A percentile compares a stretch with the other conserved stretches of the same genome.
Conservation (phyloP, 495 filamentous ascomycete species). For the Aspergillus biplanus region DNA sequence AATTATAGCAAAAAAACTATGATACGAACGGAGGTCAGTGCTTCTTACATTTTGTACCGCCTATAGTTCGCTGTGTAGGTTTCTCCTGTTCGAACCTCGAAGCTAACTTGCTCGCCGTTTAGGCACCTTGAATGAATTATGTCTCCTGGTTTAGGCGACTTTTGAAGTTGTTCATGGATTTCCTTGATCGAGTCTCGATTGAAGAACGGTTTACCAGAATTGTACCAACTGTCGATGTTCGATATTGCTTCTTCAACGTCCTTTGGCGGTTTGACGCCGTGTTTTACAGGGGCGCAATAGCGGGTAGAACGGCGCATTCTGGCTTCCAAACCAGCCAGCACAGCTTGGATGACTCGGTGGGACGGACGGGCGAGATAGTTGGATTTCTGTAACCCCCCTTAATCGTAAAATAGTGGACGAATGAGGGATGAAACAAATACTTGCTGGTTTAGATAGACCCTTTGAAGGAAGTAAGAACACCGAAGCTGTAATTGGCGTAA, state of each 20-base stretch:
- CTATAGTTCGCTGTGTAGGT: neutral
- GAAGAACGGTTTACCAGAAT: slow-evolving; percentile 8
- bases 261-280: neutral
- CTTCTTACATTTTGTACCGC: neutral
- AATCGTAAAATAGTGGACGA: too few species aligned
- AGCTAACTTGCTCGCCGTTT: slow-evolving; percentile 2
- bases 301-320: neutral
- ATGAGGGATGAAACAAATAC: too few species aligned
- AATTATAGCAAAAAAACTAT: neutral
- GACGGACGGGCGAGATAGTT: too few species aligned
- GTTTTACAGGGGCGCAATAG: neutral
- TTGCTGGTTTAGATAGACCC: too few species aligned
- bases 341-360: too few species aligned
- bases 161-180: slow-evolving; percentile 13
- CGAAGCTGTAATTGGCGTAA: too few species aligned
- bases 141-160: neutral
- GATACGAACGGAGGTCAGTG: neutral
- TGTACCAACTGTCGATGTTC: slow-evolving; percentile 19
- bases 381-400: too few species aligned
- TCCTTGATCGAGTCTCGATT: slow-evolving; percentile 11
- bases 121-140: slow-evolving; percentile 3
- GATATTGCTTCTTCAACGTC: slow-evolving; percentile 4
- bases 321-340: neutral
- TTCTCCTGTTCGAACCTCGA: slow-evolving; percentile 4
- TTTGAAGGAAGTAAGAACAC: too few species aligned